A percentile compares a stretch with the other conserved stretches of the same genome.
Conservation (phyloP, 73 alveolate species). For the Stentor coeruleus region DNA sequence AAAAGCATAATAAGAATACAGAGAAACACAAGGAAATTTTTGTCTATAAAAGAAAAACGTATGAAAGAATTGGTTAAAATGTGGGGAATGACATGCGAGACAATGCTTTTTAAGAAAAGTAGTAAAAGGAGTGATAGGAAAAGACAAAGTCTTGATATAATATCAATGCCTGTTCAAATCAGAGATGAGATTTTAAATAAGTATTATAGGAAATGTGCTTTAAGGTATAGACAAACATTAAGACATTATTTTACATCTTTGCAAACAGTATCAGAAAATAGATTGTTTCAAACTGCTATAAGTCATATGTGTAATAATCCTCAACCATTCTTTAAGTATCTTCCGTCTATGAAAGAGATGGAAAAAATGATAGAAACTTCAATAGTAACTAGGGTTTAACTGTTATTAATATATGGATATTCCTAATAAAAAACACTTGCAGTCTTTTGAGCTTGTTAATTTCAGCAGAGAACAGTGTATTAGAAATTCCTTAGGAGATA, state of each 20-base stretch:
- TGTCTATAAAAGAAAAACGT: background rate
- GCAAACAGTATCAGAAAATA: background rate
- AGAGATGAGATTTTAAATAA: background rate
- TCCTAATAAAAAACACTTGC: no score
- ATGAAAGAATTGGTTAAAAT: background rate
- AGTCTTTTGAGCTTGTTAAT: no score
- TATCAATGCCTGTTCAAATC: background rate
- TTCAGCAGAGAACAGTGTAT: no score
- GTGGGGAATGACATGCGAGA: background rate
- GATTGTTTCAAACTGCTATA: background rate
- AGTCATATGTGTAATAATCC: background rate
- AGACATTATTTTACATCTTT: background rate
- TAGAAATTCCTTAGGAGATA: no score
- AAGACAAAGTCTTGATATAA: background rate
- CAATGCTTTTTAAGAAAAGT: no score
- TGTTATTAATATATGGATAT: no score
- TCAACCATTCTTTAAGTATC: no score
- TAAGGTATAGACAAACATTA: background rate
- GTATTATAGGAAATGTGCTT: no score
- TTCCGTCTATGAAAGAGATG: background rate
- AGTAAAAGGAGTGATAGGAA: background rate
- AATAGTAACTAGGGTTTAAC: no score
- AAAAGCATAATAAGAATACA: background rate
- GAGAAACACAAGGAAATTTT: background rate
- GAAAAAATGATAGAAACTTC: constrained; percentile 4